These are phyloP conservation scores for Neurospora sp. DNA, from an alignment of 495 filamentous ascomycete species.

Conservation along the genomic window DNA sequence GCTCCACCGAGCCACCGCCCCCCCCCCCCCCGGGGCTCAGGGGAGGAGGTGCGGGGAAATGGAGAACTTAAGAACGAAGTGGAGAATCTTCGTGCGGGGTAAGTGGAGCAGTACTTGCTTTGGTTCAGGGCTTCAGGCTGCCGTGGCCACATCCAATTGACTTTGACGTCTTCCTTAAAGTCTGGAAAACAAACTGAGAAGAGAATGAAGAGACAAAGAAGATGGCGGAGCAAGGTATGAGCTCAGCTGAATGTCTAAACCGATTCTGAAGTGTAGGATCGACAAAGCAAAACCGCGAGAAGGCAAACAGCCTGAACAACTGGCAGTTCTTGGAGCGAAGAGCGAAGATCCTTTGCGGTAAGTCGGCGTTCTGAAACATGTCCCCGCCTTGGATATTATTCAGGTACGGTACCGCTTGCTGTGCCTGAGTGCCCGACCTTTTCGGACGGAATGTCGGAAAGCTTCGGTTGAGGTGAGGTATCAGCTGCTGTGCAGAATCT, in stretches of 20 bases:
- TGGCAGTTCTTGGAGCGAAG: neutral
- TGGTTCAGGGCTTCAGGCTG: neutral
- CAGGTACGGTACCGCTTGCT: neutral
- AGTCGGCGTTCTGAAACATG: neutral
- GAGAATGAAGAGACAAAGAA: neutral
- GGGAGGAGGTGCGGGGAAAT: neutral
- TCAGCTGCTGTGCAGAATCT: neutral
- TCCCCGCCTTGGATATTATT: neutral
- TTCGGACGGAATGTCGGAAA: neutral
- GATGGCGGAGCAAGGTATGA: too few species aligned
- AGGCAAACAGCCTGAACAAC: neutral
- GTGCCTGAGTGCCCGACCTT: neutral
- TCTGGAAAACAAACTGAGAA: neutral
- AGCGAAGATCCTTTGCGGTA: neutral
- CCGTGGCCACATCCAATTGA: neutral
- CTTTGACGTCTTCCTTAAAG: neutral
- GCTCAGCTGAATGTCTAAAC: too few species aligned
- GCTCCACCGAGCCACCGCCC: neutral
- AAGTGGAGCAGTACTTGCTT: neutral
- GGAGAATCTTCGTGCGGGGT: neutral
- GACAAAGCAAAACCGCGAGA: neutral
- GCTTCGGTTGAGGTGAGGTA: neutral
- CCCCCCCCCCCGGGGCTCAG: neutral
- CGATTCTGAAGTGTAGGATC: too few species aligned
- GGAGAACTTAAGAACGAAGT: neutral